These are phyloP conservation scores for Ocimum tenuiflorum DNA, from an alignment of 257 asterid genomes.

Conservation along the genomic window DNA sequence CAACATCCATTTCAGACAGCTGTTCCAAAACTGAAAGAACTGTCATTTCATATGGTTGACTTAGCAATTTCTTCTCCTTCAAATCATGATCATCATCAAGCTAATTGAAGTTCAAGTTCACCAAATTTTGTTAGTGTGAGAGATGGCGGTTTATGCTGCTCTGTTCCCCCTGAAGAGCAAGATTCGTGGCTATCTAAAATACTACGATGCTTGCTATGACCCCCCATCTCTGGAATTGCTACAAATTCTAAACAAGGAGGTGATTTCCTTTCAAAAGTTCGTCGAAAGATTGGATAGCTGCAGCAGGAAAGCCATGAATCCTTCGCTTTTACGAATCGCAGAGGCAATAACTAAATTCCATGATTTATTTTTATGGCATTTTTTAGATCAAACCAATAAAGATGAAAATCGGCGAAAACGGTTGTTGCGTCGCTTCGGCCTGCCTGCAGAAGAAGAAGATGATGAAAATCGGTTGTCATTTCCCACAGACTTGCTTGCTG, in stretches of 20 bases:
- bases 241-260: neutral
- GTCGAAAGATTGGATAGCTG: neutral
- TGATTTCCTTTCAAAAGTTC: neutral
- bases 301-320: conserved; percentile 1
- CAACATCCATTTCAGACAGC: no score
- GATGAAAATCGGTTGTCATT: neutral
- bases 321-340: neutral
- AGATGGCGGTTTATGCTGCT: conserved; percentile 1
- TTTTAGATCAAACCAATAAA: neutral
- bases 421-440: neutral
- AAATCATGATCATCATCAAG: no score
- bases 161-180: neutral
- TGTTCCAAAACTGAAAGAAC: no score
- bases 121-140: neutral
- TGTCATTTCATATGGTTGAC: no score
- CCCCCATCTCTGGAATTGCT: neutral
- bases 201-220: neutral
- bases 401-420: neutral
- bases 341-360: neutral
- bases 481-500: neutral
- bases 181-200: neutral
- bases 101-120: no score
- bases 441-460: neutral
- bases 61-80: no score
- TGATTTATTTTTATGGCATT: neutral